Evolutionary conservation across 495 filamentous ascomycete genomes (phyloP).

Genomic region (Thermothielavioides terrestris): DNA sequence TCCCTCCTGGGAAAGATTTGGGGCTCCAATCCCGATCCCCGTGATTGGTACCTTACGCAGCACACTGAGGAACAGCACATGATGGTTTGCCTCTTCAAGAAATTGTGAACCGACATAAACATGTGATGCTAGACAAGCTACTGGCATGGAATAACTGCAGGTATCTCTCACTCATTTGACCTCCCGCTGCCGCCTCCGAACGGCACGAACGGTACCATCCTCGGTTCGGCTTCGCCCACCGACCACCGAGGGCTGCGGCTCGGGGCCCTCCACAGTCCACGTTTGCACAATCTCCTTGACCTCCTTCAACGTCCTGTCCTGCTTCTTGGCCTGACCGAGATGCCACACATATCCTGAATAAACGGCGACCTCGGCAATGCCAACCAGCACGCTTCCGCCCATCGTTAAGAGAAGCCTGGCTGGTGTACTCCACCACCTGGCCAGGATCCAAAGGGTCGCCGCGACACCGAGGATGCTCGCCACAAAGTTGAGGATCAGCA

Average conservation of each 20-base stretch:
- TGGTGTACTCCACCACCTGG: slow-evolving; percentile 61
- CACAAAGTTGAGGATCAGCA: slow-evolving; percentile 65
- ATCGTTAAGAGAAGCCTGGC: slow-evolving; percentile 60
- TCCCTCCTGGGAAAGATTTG: too few relatives aligned
- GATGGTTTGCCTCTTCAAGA: too few relatives aligned
- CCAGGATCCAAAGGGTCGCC: slow-evolving; percentile 64
- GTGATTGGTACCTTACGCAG: too few relatives aligned
- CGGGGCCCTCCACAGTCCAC: slow-evolving; percentile 46
- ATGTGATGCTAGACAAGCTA: too few relatives aligned
- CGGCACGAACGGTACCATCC: slow-evolving; percentile 20
- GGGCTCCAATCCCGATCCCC: too few relatives aligned
- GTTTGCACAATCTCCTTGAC: slow-evolving; percentile 59
- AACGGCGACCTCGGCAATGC: slow-evolving; percentile 76
- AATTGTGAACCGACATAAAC: too few relatives aligned
- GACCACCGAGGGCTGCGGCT: slow-evolving; percentile 32
- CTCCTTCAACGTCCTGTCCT: slow-evolving; percentile 57
- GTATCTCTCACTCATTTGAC: too few relatives aligned
- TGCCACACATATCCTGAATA: slow-evolving; percentile 81
- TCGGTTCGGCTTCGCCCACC: slow-evolving; percentile 7
- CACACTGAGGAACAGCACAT: too few relatives aligned
- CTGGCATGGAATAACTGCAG: too few relatives aligned
- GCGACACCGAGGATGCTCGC: slow-evolving; percentile 63
- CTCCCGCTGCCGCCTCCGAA: slow-evolving; percentile 27
- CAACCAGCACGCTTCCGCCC: slow-evolving; percentile 60
- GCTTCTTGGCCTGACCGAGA: slow-evolving; percentile 59